Evolutionary conservation across 371 early-diverging fungal species (phyloP).

Genomic region (Mucor saturninus): DNA sequence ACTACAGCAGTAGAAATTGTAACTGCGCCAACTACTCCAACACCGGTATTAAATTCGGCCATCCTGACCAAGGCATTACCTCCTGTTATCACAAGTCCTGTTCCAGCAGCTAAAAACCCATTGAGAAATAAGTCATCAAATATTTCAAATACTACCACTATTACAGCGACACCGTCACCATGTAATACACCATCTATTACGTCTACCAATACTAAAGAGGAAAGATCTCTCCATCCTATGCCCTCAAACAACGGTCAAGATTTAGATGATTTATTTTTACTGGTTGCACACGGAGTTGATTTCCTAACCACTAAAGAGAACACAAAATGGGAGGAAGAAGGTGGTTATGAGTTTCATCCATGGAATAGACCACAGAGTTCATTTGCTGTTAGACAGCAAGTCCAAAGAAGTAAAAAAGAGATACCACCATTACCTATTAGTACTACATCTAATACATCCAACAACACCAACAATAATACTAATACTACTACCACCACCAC

Average conservation of each 20-base stretch:
- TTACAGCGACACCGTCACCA: not conserved
- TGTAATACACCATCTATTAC: slow-evolving; percentile 7
- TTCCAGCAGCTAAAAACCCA: slow-evolving; percentile 7
- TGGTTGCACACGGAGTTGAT: slow-evolving; percentile 53
- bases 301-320: slow-evolving; percentile 45
- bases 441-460: not conserved
- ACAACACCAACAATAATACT: not conserved
- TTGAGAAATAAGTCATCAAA: slow-evolving; percentile 42
- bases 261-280: slow-evolving; percentile 34
- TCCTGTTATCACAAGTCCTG: slow-evolving; percentile 6
- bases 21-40: not conserved
- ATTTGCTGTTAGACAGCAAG: slow-evolving; percentile 38
- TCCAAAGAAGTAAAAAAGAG: slow-evolving; percentile 17
- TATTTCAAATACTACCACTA: slow-evolving; percentile 14
- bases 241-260: slow-evolving; percentile 18
- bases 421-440: slow-evolving; percentile 7
- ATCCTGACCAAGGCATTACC: slow-evolving; percentile 10
- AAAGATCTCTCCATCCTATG: slow-evolving; percentile 18
- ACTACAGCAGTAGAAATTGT: not conserved
- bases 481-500: not conserved
- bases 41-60: slow-evolving; percentile 1
- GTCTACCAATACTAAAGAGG: slow-evolving; percentile 3
- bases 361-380: slow-evolving; percentile 55
- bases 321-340: slow-evolving; percentile 56
- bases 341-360: slow-evolving; percentile 56